Conservation (phyloP, 2,329 filamentous ascomycete species). For the Mycosphaerella sp. region DNA sequence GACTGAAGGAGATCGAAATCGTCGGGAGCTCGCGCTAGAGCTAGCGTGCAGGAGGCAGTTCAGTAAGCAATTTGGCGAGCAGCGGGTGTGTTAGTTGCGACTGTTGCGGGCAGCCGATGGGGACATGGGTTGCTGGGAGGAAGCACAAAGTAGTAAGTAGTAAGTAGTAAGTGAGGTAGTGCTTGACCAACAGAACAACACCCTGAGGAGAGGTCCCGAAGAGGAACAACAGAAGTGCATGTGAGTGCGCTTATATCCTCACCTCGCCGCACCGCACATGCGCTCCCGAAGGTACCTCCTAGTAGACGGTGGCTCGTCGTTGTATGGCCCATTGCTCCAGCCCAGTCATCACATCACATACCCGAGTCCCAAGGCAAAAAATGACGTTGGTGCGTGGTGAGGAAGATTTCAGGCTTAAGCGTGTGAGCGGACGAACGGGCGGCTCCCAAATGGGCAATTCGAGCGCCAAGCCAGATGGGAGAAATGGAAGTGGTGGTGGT, state of each 20-base stretch:
- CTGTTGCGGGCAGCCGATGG: background rate
- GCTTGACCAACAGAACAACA: background rate
- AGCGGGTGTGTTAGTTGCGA: background rate
- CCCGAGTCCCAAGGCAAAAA: background rate
- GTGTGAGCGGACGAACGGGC: background rate
- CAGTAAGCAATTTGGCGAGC: slow-evolving; percentile 2
- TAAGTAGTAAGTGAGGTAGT: background rate
- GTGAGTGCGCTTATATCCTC: too few relatives aligned
- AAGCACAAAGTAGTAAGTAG: too few relatives aligned
- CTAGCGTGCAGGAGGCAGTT: slow-evolving; percentile 15
- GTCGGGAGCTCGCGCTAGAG: slow-evolving; percentile 11
- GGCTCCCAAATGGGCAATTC: background rate
- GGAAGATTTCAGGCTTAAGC: background rate
- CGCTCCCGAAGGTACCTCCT: background rate
- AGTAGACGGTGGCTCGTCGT: background rate
- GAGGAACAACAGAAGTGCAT: background rate
- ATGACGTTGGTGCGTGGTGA: slow-evolving; percentile 1
- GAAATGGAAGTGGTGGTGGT: background rate
- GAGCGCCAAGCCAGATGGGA: background rate
- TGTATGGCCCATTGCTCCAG: background rate
- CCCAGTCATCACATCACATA: background rate
- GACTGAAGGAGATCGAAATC: slow-evolving; percentile 22
- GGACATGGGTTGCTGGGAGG: too few relatives aligned
- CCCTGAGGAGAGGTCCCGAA: background rate
- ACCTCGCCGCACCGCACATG: background rate